Base-by-base conservation (phyloP, 2,329 filamentous ascomycete species). In the Ophiostoma fasciatum region DNA sequence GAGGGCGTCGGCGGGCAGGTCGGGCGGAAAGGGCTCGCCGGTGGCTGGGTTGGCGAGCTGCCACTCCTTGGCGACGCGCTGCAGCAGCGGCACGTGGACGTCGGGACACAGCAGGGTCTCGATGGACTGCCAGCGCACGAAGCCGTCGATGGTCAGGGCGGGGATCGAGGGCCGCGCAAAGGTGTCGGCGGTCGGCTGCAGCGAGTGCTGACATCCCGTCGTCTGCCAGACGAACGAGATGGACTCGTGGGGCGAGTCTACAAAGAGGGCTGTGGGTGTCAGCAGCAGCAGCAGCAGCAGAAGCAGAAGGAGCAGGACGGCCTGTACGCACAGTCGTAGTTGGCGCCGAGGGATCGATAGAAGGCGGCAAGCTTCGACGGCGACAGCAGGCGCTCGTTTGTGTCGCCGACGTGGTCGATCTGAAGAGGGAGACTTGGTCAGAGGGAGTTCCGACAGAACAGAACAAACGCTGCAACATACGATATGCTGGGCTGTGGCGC, bases 151-250 rank as follows among this genome's bases (percentile, higher is more conserved):
- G 25, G 88, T 92, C 38, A 98, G 61, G 12, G 85, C 82, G 1
- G 90, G 90, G 28, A 94, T 70, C 0, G 71, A 75, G 0, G 88
- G 90, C 1, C 76, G 64, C 4, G 69, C 70, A 53, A 82, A 94
- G 43, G 82, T 72, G 48, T 77, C 68, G 27, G 74, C 70, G 32
- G 73, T 72, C 1, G 83, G 83, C 47, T 92, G 82, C 46, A 96
- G 66, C 33, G 75, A 77, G 58, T 96, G 88, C 48, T 85, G 81
- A 54, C 88, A 94, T 47, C 88, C 90, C 35, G 93, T 73, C 7
- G 82, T 82, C 50, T 84, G 81, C 66, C 92, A 96, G 45, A 94
- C 90, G 59, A 84, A 92, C 20, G 87, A 90, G 43, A 98, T 76
- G 29, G 79, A 78, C 26, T 74, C 62, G 41, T 77, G 61, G 15